phyloP scores from a whole-genome alignment of 2,329 filamentous ascomycete genomes.

The Monilinia laxa region DNA sequence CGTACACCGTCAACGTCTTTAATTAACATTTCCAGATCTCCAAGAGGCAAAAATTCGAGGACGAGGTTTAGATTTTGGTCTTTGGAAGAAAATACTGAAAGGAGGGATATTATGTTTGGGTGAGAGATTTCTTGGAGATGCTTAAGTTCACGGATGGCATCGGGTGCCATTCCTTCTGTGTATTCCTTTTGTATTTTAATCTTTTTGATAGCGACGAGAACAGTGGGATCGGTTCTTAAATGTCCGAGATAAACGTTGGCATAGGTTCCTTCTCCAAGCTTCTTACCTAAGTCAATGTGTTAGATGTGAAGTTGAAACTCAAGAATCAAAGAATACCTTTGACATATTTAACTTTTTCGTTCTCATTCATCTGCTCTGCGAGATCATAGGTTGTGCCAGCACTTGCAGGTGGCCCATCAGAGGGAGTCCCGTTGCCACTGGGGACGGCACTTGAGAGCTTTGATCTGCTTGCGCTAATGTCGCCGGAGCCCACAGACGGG shows the following conservation, averaged over 20 bases:
- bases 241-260: constrained; percentile 92
- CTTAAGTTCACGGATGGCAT: constrained; percentile 93
- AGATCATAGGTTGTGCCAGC: constrained; percentile 49
- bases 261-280: constrained; percentile 95
- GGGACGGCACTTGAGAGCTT: constrained; percentile 23
- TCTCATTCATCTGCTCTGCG: constrained; percentile 80
- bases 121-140: constrained; percentile 92
- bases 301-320: constrained; percentile 1
- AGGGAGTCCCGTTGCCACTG: constrained; percentile 29
- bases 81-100: constrained; percentile 92
- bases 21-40: constrained; percentile 92
- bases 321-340: constrained; percentile 55
- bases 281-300: constrained; percentile 60
- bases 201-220: constrained; percentile 88
- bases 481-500: constrained; percentile 20
- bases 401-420: constrained; percentile 25
- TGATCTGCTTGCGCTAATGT: constrained; percentile 21
- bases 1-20: constrained; percentile 75
- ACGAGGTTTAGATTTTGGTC: constrained; percentile 96
- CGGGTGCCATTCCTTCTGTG: constrained; percentile 87
- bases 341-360: constrained; percentile 83
- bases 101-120: constrained; percentile 90
- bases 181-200: constrained; percentile 86
- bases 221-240: constrained; percentile 67
- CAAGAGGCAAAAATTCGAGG: constrained; percentile 88